phyloP scores from a whole-genome alignment of 2,329 filamentous ascomycete species.

The Kalaharituber pfeilii region DNA sequence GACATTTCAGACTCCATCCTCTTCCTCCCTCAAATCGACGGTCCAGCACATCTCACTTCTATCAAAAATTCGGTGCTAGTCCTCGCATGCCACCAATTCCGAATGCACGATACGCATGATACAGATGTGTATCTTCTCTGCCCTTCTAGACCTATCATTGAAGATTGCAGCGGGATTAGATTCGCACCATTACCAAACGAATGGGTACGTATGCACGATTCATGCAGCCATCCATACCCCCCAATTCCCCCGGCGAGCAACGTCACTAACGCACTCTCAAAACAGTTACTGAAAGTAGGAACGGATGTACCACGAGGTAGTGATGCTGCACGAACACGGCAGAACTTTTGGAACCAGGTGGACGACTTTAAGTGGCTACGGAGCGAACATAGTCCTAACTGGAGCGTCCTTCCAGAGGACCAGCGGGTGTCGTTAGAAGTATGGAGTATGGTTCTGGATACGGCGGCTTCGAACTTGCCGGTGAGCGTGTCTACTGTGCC shows the following conservation, averaged over 20 bases:
- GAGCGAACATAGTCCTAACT: conserved; percentile 70
- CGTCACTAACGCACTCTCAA: no score
- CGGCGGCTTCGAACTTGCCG: no score
- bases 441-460: conserved; percentile 39
- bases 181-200: conserved; percentile 57
- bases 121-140: conserved; percentile 74
- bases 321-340: conserved; percentile 10
- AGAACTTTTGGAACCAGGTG: conserved; percentile 71
- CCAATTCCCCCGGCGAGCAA: no score
- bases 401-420: conserved; percentile 48
- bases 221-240: background rate
- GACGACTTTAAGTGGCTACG: conserved; percentile 98
- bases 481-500: no score
- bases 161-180: conserved; percentile 60
- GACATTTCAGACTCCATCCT: background rate
- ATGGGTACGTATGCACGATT: conserved; percentile 43
- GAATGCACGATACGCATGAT: conserved; percentile 72
- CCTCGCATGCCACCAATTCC: conserved; percentile 66
- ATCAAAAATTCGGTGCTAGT: conserved; percentile 58
- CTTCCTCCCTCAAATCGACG: conserved; percentile 34
- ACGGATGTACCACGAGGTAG: background rate
- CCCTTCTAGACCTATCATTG: conserved; percentile 76
- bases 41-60: conserved; percentile 66
- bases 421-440: conserved; percentile 39
- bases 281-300: no score